A percentile compares a stretch with the other conserved stretches of the same genome.
These are phyloP conservation scores for Cardiospermum halicacabum DNA, from an alignment of 345 rosid genomes.

Conservation along the genomic window DNA sequence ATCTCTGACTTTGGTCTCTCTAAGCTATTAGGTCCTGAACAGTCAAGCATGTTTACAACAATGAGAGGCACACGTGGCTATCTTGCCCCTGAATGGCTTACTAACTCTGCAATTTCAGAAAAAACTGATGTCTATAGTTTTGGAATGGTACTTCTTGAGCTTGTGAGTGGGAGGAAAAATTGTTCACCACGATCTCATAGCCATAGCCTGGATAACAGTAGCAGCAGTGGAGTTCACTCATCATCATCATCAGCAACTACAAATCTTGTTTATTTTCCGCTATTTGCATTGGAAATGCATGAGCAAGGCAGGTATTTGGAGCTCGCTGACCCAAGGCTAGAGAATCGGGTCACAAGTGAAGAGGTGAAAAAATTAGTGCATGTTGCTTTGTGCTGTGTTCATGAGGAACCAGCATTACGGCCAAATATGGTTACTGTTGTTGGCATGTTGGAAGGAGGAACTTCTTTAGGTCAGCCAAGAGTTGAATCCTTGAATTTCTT, in stretches of 20 bases:
- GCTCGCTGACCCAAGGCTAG: constrained; percentile 75
- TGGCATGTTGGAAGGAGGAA: constrained; percentile 68
- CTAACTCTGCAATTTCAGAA: constrained; percentile 67
- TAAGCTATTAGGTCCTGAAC: constrained; percentile 56
- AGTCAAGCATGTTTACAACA: constrained; percentile 63
- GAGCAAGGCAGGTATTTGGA: constrained; percentile 65
- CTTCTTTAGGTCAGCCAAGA: constrained; percentile 55
- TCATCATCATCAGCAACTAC: constrained; percentile 32
- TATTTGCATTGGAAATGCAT: constrained; percentile 85
- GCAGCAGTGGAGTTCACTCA: constrained; percentile 30
- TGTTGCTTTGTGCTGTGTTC: constrained; percentile 70
- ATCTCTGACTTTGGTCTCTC: constrained; percentile 76
- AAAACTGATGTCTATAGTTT: constrained; percentile 84
- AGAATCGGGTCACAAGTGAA: constrained; percentile 52
- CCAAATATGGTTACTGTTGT: constrained; percentile 64
- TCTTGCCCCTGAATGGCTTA: constrained; percentile 83
- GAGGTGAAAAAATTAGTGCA: constrained; percentile 55
- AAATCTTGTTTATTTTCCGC: constrained; percentile 65
- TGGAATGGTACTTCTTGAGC: constrained; percentile 77
- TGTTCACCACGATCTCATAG: constrained; percentile 41
- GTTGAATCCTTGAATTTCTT: constrained; percentile 77
- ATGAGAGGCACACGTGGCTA: constrained; percentile 91
- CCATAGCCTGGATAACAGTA: constrained; percentile 35
- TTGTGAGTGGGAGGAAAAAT: constrained; percentile 74
- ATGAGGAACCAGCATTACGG: constrained; percentile 55